These are phyloP conservation scores for Komagataella pastoris DNA, from an alignment of 805 yeast species.

Conservation along the genomic window DNA sequence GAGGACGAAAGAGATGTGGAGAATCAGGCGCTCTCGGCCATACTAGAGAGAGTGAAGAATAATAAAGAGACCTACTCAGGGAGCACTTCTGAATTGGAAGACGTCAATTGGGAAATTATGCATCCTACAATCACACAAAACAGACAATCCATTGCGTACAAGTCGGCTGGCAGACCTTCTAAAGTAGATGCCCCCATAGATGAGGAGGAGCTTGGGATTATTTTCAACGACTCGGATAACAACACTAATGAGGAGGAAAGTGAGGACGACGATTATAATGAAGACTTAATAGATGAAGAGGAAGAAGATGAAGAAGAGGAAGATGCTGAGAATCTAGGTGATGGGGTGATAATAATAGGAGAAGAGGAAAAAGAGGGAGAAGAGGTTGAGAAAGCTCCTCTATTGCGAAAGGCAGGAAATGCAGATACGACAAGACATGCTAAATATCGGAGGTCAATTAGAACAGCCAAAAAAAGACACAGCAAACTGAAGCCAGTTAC, in stretches of 20 bases:
- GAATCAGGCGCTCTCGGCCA: slow-evolving; percentile 36
- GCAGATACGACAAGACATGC: neutral
- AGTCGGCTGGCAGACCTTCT: neutral
- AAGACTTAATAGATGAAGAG: neutral
- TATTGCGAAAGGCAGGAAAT: neutral
- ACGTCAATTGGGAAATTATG: neutral
- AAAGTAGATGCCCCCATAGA: neutral
- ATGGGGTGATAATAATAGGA: neutral
- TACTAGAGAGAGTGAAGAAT: slow-evolving; percentile 12
- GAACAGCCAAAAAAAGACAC: neutral
- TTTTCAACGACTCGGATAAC: neutral
- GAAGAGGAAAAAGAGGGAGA: neutral
- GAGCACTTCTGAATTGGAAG: neutral
- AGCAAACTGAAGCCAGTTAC: neutral
- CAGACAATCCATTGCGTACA: neutral
- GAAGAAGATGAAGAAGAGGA: neutral
- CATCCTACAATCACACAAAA: neutral
- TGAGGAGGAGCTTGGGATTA: neutral
- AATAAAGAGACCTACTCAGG: neutral
- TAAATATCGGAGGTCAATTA: neutral
- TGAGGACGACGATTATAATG: neutral
- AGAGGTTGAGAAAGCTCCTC: neutral
- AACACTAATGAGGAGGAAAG: neutral
- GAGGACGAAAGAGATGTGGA: slow-evolving; percentile 50
- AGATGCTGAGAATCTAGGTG: neutral